Base-by-base conservation (phyloP, 768 basidiomycete genomes). In the Brasilioporus rufonigricans region DNA sequence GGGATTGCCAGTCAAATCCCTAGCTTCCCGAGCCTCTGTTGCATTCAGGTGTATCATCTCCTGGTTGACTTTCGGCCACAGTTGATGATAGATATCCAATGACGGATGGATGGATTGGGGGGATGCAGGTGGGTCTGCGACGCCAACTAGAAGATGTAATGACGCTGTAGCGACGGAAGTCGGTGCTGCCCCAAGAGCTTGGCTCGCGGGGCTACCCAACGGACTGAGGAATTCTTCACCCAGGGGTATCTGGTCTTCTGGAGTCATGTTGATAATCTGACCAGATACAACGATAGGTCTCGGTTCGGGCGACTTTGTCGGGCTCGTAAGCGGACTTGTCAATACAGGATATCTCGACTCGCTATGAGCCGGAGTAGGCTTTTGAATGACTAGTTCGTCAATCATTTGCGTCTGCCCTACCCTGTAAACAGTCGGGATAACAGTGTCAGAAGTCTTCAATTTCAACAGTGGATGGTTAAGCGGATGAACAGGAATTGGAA, bases 401-500 rank as follows among this genome's bases (percentile, higher is more conserved):
- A 54, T 52, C 41, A 31, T 23, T 12, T 48, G 35, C 14, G 56
- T 56, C 47, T 52, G 52, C 9, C 67, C 72, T 24, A 65, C 58
- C 31, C 71, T 65, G 52, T 67, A 69, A 24, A 80, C 74, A 5
- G 70, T 67, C 1, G 83, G 83, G 27, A 85, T 67, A 16, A 77
- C 65, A 4, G 80, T 77, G 18, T 79, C 78, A 1, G 75, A 57
- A 0, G 74, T 75, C 63, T 75, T 85, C 71, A 94, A 75, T 80
- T 93, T 94, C 64, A 93, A 66, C 65, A 95, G 56, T 1, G 86
- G 82, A 64, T 95, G 93, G 31, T 71, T 80, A 13, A 67, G 54
- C 0, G 90, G 89, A 66, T 95, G 92, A 13, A 89, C 75, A 6
- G 84, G 72, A 55, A 93, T 88, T 0, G 92, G 92, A 53, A 83